A percentile compares a stretch with the other conserved stretches of the same genome.
Conservation (phyloP, 768 basidiomycete species). For the Tricholoma saponaceum region DNA sequence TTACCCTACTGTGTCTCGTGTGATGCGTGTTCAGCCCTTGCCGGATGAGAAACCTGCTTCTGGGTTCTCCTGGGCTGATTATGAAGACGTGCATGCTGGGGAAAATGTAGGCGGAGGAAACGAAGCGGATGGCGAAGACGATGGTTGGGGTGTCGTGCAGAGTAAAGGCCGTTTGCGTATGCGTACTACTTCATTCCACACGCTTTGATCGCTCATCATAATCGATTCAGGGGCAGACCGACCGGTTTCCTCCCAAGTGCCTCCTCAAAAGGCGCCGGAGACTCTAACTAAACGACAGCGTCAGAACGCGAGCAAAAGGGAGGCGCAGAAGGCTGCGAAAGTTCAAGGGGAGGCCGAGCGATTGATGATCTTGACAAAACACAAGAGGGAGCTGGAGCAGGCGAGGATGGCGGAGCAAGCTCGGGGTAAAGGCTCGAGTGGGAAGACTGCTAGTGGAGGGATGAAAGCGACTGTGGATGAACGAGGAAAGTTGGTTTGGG, state of each 20-base stretch:
- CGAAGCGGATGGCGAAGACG: conserved; percentile 69
- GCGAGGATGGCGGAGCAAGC: conserved; percentile 44
- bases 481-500: conserved; percentile 57
- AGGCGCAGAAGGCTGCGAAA: conserved; percentile 54
- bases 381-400: conserved; percentile 58
- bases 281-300: conserved; percentile 64
- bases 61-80: conserved; percentile 75
- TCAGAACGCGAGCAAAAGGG: conserved; percentile 58
- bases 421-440: conserved; percentile 17
- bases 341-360: conserved; percentile 51
- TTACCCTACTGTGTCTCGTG: conserved; percentile 51
- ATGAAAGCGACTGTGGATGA: conserved; percentile 60
- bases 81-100: conserved; percentile 55
- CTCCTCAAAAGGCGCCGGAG: conserved; percentile 33
- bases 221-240: conserved; percentile 11
- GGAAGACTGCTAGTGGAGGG: conserved; percentile 45
- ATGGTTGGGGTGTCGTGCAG: conserved; percentile 77
- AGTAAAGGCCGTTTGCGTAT: conserved; percentile 44
- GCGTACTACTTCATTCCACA: conserved; percentile 9
- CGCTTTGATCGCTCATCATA: not conserved
- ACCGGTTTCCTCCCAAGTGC: conserved; percentile 1
- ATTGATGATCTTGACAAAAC: conserved; percentile 46
- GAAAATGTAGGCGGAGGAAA: conserved; percentile 38
- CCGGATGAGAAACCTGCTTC: conserved; percentile 55
- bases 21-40: conserved; percentile 61